Conservation (phyloP, 805 yeast genomes). For the Cyberlindnera maritima region DNA sequence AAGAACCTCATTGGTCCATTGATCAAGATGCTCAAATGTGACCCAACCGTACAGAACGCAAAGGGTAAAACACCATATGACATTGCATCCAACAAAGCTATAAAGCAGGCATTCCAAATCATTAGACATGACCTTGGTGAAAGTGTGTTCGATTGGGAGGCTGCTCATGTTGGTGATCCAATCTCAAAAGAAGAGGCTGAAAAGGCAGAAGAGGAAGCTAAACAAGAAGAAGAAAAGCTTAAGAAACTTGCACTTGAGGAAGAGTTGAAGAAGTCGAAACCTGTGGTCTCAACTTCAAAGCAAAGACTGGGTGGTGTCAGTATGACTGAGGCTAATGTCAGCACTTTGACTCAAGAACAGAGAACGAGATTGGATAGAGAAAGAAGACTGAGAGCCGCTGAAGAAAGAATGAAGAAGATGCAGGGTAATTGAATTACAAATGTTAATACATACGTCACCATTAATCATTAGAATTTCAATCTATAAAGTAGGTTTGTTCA, state of each 20-base stretch:
- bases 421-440: constrained; percentile 8
- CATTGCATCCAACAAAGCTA: constrained; percentile 45
- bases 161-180: constrained; percentile 61
- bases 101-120: constrained; percentile 59
- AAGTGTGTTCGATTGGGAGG: constrained; percentile 62
- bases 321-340: constrained; percentile 41
- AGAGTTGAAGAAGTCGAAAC: constrained; percentile 37
- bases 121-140: constrained; percentile 72
- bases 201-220: constrained; percentile 34
- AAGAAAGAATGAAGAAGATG: constrained; percentile 60
- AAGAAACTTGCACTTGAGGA: constrained; percentile 41
- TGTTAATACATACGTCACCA: not conserved
- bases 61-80: constrained; percentile 70
- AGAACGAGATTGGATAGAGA: constrained; percentile 82
- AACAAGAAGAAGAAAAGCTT: constrained; percentile 36
- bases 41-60: constrained; percentile 56
- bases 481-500: constrained; percentile 28
- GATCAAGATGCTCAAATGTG: constrained; percentile 61
- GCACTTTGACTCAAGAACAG: constrained; percentile 72
- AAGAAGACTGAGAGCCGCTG: constrained; percentile 95
- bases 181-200: constrained; percentile 56
- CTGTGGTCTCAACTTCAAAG: constrained; percentile 35
- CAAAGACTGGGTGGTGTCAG: constrained; percentile 30
- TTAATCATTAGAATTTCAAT: not conserved
- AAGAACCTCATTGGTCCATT: constrained; percentile 63